Percentiles rank a stretch among this genome's conserved stretches.
Evolutionary conservation across 257 asterid species (phyloP).

Genomic region (Lithospermum erythrorhizon): DNA sequence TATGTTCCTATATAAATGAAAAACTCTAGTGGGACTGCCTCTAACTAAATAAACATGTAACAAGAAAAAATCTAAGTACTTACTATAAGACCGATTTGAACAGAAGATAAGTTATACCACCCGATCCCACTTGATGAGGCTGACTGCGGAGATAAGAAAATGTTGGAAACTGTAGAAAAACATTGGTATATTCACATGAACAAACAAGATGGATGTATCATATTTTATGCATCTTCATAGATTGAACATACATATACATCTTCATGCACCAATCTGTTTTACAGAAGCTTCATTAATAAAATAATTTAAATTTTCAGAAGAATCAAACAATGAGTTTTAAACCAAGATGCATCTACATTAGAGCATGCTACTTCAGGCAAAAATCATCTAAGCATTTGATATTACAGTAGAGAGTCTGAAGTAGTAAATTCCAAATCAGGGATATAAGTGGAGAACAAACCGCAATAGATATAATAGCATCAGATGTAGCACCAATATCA

Average conservation of each 20-base stretch:
- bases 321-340: background rate
- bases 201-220: background rate
- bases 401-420: background rate
- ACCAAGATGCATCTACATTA: background rate
- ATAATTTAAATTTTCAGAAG: no score
- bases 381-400: background rate
- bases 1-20: slow-evolving; percentile 13
- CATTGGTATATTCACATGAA: background rate
- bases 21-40: slow-evolving; percentile 9
- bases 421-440: no score
- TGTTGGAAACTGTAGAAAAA: slow-evolving; percentile 8
- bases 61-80: slow-evolving; percentile 24
- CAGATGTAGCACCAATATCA: slow-evolving; percentile 97
- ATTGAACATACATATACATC: background rate
- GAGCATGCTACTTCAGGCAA: background rate
- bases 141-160: slow-evolving; percentile 51
- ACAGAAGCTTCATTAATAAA: no score
- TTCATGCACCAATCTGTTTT: background rate
- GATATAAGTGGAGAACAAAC: slow-evolving; percentile 18
- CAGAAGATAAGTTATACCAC: slow-evolving; percentile 79
- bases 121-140: slow-evolving; percentile 60
- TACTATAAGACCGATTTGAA: slow-evolving; percentile 81
- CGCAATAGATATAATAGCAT: slow-evolving; percentile 81
- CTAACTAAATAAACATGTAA: background rate
- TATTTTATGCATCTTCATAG: background rate